A percentile compares a stretch with the other conserved stretches of the same genome.
Conservation (phyloP, 208 protist genomes). For the Leishmania aethiopica region DNA sequence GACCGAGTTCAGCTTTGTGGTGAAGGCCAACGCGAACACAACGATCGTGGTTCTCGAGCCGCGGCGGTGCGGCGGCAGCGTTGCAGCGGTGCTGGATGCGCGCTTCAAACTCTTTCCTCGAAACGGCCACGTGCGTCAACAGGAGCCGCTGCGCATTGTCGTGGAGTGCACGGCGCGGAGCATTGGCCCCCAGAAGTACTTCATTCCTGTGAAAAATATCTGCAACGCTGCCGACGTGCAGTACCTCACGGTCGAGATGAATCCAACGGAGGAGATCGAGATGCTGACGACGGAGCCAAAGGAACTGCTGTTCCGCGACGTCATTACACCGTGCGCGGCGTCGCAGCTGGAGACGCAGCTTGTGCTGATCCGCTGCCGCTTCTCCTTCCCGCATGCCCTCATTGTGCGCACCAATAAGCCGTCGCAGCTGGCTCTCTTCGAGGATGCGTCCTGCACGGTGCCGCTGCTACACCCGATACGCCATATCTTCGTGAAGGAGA, state of each 20-base stretch:
- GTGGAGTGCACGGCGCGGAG: conserved; percentile 79
- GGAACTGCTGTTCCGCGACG: conserved; percentile 62
- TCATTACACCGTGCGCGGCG: conserved; percentile 68
- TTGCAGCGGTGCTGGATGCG: conserved; percentile 56
- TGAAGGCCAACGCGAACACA: conserved; percentile 50
- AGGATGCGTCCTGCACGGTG: conserved; percentile 70
- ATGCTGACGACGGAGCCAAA: conserved; percentile 66
- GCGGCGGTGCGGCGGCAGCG: conserved; percentile 49
- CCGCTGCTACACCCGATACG: conserved; percentile 63
- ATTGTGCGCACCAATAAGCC: conserved; percentile 80
- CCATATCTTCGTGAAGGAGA: conserved; percentile 60
- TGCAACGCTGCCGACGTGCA: conserved; percentile 62
- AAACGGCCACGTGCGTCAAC: conserved; percentile 51
- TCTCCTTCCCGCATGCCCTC: conserved; percentile 63
- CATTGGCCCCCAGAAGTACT: conserved; percentile 81
- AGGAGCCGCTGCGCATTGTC: conserved; percentile 64
- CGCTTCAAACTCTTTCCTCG: conserved; percentile 82
- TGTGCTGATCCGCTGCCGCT: conserved; percentile 65
- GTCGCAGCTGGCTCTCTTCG: conserved; percentile 73
- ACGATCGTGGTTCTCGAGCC: conserved; percentile 83
- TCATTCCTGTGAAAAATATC: conserved; percentile 85
- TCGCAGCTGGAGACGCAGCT: conserved; percentile 61
- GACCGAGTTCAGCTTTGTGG: conserved; percentile 70
- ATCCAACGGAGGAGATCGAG: conserved; percentile 70
- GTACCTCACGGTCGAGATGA: conserved; percentile 79